Evolutionary conservation across 1,284 basidiomycete species (phyloP).

Genomic region (Microbotryum silenes-acaulis): DNA sequence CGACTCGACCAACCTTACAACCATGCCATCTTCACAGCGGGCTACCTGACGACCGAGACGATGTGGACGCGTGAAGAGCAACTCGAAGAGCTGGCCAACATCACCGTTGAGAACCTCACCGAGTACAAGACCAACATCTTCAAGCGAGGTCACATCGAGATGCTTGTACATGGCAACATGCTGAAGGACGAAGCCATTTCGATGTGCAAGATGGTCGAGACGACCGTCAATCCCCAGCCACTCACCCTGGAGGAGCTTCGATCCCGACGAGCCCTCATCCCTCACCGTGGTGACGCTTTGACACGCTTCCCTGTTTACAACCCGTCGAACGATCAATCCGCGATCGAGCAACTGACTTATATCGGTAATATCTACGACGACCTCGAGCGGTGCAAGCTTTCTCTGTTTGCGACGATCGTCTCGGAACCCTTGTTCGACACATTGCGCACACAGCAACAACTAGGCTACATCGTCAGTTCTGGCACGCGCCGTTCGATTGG

Average conservation of each 20-base stretch:
- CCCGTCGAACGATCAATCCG: conserved; percentile 76
- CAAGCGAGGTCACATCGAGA: conserved; percentile 61
- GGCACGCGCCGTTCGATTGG: conserved; percentile 50
- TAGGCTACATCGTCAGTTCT: conserved; percentile 65
- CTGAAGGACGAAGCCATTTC: conserved; percentile 67
- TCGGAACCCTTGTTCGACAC: conserved; percentile 87
- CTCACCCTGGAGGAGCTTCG: conserved; percentile 52
- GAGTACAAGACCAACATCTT: conserved; percentile 59
- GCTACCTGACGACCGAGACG: conserved; percentile 60
- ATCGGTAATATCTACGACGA: conserved; percentile 52
- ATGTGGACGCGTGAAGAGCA: conserved; percentile 77
- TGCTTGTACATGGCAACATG: conserved; percentile 79
- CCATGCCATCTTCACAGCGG: conserved; percentile 69
- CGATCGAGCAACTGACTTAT: conserved; percentile 54
- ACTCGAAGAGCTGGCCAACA: conserved; percentile 64
- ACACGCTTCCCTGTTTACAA: conserved; percentile 57
- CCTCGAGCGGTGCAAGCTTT: conserved; percentile 39
- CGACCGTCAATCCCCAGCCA: conserved; percentile 55
- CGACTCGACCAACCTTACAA: conserved; percentile 74
- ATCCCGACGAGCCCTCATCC: conserved; percentile 56
- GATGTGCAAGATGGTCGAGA: conserved; percentile 65
- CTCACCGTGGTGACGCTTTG: conserved; percentile 54
- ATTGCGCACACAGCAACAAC: conserved; percentile 91
- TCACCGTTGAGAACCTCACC: conserved; percentile 66
- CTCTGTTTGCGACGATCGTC: conserved; percentile 55